Evolutionary conservation across 805 yeast genomes (phyloP).

Genomic region (Pichia insulana): DNA sequence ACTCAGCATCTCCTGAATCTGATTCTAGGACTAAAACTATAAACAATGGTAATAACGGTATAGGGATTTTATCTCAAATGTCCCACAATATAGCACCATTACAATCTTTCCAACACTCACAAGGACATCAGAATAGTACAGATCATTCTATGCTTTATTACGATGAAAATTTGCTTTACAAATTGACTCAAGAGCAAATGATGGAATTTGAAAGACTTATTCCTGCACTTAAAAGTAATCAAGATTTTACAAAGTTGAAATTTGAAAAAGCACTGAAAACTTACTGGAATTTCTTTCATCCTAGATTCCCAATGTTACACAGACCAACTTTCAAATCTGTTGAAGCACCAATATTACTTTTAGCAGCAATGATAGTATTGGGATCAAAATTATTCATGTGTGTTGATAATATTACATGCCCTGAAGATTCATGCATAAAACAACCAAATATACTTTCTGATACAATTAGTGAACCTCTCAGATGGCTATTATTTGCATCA

Average conservation of each 20-base stretch:
- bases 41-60: not conserved
- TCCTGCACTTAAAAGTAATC: slow-evolving; percentile 20
- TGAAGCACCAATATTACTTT: slow-evolving; percentile 38
- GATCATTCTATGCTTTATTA: slow-evolving; percentile 1
- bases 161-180: slow-evolving; percentile 7
- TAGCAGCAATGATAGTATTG: slow-evolving; percentile 46
- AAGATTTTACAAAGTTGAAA: slow-evolving; percentile 24
- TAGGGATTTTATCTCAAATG: not conserved
- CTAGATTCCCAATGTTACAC: slow-evolving; percentile 52
- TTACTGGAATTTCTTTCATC: slow-evolving; percentile 55
- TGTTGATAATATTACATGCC: slow-evolving; percentile 22
- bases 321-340: slow-evolving; percentile 47
- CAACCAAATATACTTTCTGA: slow-evolving; percentile 34
- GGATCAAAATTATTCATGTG: slow-evolving; percentile 37
- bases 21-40: not conserved
- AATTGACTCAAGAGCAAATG: slow-evolving; percentile 15
- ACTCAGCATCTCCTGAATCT: not conserved
- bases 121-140: slow-evolving; percentile 10
- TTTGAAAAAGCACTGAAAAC: slow-evolving; percentile 25
- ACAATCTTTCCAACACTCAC: slow-evolving; percentile 12
- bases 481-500: slow-evolving; percentile 64
- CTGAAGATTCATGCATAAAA: slow-evolving; percentile 14
- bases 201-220: slow-evolving; percentile 19
- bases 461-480: slow-evolving; percentile 45
- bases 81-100: not conserved